A percentile compares a stretch with the other conserved stretches of the same genome.
phyloP scores from a whole-genome alignment of 441 rosid species.

The Heliophila coronopifolia region DNA sequence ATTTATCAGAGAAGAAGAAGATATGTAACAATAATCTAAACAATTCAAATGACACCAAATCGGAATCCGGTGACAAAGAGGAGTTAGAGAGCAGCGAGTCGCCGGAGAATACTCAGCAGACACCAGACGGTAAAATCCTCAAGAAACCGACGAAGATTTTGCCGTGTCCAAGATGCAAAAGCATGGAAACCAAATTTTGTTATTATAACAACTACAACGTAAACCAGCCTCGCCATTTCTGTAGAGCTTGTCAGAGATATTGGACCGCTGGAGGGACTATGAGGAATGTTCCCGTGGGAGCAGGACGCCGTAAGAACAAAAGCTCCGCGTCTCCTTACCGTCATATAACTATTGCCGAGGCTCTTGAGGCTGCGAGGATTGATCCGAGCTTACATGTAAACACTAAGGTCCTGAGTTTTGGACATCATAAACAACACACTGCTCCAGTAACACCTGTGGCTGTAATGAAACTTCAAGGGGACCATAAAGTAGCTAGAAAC shows the following conservation, averaged over 20 bases:
- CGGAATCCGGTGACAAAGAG: conserved; percentile 40
- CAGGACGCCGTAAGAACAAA: conserved; percentile 88
- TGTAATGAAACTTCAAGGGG: conserved; percentile 36
- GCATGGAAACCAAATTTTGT: conserved; percentile 92
- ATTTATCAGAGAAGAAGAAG: conserved; percentile 11
- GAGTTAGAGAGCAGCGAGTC: conserved; percentile 35
- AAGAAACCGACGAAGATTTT: conserved; percentile 84
- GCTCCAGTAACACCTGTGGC: conserved; percentile 47
- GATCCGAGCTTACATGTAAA: conserved; percentile 44
- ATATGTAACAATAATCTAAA: conserved; percentile 2
- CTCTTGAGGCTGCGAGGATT: conserved; percentile 58
- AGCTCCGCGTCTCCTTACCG: conserved; percentile 53
- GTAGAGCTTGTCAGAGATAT: conserved; percentile 87
- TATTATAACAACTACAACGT: conserved; percentile 87
- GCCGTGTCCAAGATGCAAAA: conserved; percentile 83
- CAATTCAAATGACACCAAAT: conserved; percentile 26
- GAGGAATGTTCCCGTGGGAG: conserved; percentile 86
- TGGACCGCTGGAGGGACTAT: conserved; percentile 94
- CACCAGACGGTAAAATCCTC: conserved; percentile 32
- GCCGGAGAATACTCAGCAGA: conserved; percentile 25
- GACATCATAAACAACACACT: conserved; percentile 39
- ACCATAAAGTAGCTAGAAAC: conserved; percentile 38
- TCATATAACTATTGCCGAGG: conserved; percentile 70
- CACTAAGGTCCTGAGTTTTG: conserved; percentile 61
- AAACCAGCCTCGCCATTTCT: conserved; percentile 87